A percentile compares a stretch with the other conserved stretches of the same genome.
phyloP scores from a whole-genome alignment of 768 basidiomycete genomes.

The Plicaturopsis crispa region DNA sequence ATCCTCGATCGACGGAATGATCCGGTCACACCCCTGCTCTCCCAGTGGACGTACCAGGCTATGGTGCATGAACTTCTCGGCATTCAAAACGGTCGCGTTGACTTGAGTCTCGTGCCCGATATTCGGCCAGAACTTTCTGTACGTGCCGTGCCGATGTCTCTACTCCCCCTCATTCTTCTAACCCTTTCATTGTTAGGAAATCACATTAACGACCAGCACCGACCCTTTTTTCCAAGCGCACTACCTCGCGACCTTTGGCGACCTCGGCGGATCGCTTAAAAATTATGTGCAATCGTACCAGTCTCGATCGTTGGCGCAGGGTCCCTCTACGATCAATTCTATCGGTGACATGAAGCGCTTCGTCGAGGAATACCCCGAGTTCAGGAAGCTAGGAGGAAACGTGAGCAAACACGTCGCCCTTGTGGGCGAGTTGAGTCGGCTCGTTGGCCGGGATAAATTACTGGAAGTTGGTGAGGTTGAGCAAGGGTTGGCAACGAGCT shows the following conservation, averaged over 20 bases:
- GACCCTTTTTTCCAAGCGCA: constrained; percentile 94
- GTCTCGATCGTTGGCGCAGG: constrained; percentile 68
- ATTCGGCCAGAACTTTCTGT: constrained; percentile 82
- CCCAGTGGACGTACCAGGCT: constrained; percentile 99
- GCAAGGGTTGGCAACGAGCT: constrained; percentile 89
- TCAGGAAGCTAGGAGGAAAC: constrained; percentile 92
- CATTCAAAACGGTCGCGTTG: constrained; percentile 91
- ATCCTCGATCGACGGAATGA: constrained; percentile 95
- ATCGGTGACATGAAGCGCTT: constrained; percentile 96
- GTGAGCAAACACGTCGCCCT: constrained; percentile 98
- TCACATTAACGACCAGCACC: constrained; percentile 83
- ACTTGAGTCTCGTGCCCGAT: constrained; percentile 76
- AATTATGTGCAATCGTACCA: constrained; percentile 94
- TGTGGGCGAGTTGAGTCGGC: constrained; percentile 89
- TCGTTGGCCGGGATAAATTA: constrained; percentile 81
- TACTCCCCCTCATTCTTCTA: constrained; percentile 4
- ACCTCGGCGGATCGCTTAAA: constrained; percentile 86
- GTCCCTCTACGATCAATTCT: constrained; percentile 81
- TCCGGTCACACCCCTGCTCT: constrained; percentile 91
- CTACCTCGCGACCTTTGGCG: constrained; percentile 91
- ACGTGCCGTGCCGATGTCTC: constrained; percentile 13
- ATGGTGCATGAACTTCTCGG: constrained; percentile 97
- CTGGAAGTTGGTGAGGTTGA: constrained; percentile 92
- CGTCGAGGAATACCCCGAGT: constrained; percentile 98
- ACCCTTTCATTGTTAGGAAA: constrained; percentile 53